Percentiles rank a stretch among this genome's conserved stretches.
Evolutionary conservation across 495 filamentous ascomycete genomes (phyloP).

Genomic region (Aspergillus bridgeri): DNA sequence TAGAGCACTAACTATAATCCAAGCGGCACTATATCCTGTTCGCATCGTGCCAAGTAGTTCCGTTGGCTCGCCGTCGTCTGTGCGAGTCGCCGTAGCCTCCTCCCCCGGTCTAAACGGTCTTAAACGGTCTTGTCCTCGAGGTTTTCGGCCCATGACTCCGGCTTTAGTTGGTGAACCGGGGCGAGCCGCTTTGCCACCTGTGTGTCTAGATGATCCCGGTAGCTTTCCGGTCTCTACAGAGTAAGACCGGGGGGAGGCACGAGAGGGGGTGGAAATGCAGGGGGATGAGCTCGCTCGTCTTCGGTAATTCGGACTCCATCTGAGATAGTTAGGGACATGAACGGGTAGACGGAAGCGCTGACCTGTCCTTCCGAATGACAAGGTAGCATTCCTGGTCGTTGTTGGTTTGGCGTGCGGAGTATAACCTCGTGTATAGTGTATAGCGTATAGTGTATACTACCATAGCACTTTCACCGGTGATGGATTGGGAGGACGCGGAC

Average conservation of each 20-base stretch:
- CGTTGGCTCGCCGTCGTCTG: neutral
- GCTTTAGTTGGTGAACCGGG: neutral
- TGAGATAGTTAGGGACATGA: neutral
- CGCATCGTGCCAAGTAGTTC: neutral
- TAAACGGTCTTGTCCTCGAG: neutral
- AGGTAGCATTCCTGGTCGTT: neutral
- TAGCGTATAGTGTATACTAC: no score
- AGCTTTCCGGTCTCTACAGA: neutral
- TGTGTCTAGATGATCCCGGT: neutral
- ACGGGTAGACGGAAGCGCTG: neutral
- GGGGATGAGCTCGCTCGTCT: no score
- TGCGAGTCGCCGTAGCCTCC: neutral
- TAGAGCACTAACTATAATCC: neutral
- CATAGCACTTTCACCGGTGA: neutral
- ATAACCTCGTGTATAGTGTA: no score
- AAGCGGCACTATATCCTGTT: neutral
- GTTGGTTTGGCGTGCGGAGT: neutral
- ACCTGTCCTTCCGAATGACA: neutral
- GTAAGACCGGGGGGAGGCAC: no score
- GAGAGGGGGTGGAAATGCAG: no score
- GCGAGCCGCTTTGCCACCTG: neutral
- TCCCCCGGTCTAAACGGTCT: neutral
- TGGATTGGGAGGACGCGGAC: neutral
- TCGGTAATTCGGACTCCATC: neutral
- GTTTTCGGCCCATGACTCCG: neutral